Base-by-base conservation (phyloP, 352 stramenopile genomes). In the Phytophthora pluvialis region DNA sequence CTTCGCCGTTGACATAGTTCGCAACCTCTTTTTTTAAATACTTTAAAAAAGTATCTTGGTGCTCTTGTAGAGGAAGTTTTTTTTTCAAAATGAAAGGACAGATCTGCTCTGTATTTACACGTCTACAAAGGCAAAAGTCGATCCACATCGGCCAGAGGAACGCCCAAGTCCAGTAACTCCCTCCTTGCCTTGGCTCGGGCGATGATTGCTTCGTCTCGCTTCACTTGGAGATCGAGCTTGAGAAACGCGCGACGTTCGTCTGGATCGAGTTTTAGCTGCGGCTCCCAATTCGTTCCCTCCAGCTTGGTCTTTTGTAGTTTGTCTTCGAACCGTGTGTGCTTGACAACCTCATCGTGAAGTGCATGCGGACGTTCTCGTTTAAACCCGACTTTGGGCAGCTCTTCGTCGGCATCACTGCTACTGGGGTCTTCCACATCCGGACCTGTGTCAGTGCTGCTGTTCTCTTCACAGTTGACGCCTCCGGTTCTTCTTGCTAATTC, bases 141-240 rank as follows among this genome's bases (percentile, higher is more conserved):
- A 53, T 81, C 47, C 15, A 83, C 55, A 21, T 77, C 66, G 11
- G 25, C 43, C 21, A 38, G 26, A 6, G 72, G 31, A 26, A 83
- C 67, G 10, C 69, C 69, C 5, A 70, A 59, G 43, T 77, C 72
- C 29, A 77, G 25, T 33, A 83, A 39, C 39, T 70, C 66, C 60
- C 76, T 76, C 15, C 74, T 56, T 29, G 64, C 57, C 28, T 78
- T 75, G 33, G 72, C 57, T 18, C 67, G 64, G 26, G 74, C 68
- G 11, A 57, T 64, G 32, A 75, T 65, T 2, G 75, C 59, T 26
- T 82, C 51, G 16, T 78, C 57, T 7, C 77, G 63, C 40, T 70
- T 75, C 11, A 66, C 52, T 50, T 80, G 67, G 25, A 82, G 56
- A 43, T 82, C 74, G 31, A 80, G 64, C 28, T 77, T 66, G 48